Base-by-base conservation (phyloP, 768 basidiomycete genomes). In the Psilocybe cyanescens region DNA sequence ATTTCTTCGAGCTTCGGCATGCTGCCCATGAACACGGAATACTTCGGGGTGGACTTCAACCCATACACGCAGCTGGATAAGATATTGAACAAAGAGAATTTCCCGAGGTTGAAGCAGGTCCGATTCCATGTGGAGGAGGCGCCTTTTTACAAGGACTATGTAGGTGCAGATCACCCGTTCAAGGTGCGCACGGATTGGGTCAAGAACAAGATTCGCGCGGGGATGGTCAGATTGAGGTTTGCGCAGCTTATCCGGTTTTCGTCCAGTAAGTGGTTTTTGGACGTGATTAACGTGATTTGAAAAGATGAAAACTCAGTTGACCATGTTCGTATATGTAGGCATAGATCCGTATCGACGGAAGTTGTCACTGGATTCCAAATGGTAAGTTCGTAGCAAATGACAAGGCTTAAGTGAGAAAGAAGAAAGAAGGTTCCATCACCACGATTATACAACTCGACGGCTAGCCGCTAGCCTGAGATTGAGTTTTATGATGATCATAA, bases 1-100 rank as follows among this genome's bases (percentile, higher is more conserved):
- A 37, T 58, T 24, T 58, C 57, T 11, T 51, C 48, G 9, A 51
- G 48, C 31, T 58, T 37, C 30, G 37, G 44, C 14, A 33, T 47
- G 45, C 8, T 48, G 19, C 31, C 56, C 29, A 35, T 33, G 19
- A 29, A 11, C 6, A 24, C 0, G 9, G 35, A 45, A 8, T 57
- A 47, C 29, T 57, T 47, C 12, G 56, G 56, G 16, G n/a, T 30
- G 8, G 29, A 33, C 6, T 57, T 57, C 46, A 17, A 31, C 3
- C 4, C 29, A 11, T 57, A 57, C 31, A 3, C 45, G 3, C 11
- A 9, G 24, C 46, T 57, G 4, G 56, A 47, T 12, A 19, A 29
- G 16, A 9, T 57, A 3, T 19, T 57, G 8, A 9, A 8, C 33
- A 41, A n/a, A 12, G 4, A n/a, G 37, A 41, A 39, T 3, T 55